These are phyloP conservation scores for Phaeophleospora eucalypticola DNA, from an alignment of 2,329 filamentous ascomycete species.

Conservation along the genomic window DNA sequence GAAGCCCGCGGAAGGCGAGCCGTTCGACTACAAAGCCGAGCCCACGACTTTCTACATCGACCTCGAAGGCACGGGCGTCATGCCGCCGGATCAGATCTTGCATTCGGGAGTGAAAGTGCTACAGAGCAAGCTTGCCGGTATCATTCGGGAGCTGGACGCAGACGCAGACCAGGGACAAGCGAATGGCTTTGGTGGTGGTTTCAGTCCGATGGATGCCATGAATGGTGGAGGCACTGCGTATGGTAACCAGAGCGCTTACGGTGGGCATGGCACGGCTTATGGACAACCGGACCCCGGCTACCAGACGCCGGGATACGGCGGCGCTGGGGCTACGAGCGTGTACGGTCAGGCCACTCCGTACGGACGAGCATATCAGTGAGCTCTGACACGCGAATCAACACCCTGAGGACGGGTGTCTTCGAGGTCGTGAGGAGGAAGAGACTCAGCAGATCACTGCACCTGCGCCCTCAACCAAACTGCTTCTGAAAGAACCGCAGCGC, in stretches of 20 bases:
- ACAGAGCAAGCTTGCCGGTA: slow-evolving; percentile 80
- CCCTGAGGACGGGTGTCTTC: too few relatives aligned
- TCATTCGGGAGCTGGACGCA: slow-evolving; percentile 63
- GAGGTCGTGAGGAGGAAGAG: too few relatives aligned
- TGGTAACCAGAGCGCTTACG: slow-evolving; percentile 62
- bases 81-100: slow-evolving; percentile 86
- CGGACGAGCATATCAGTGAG: slow-evolving; percentile 12
- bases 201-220: slow-evolving; percentile 54
- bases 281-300: slow-evolving; percentile 47
- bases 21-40: slow-evolving; percentile 85
- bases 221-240: slow-evolving; percentile 64
- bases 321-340: slow-evolving; percentile 43
- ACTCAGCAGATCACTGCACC: too few relatives aligned
- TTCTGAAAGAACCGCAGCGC: too few relatives aligned
- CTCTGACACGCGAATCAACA: too few relatives aligned
- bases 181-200: slow-evolving; percentile 54
- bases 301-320: slow-evolving; percentile 61
- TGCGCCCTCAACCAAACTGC: too few relatives aligned
- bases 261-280: slow-evolving; percentile 31
- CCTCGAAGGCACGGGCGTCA: slow-evolving; percentile 80
- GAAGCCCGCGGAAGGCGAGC: slow-evolving; percentile 72
- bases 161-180: slow-evolving; percentile 49
- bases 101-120: slow-evolving; percentile 83
- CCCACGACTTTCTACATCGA: slow-evolving; percentile 84
- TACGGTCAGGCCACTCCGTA: slow-evolving; percentile 52